Conservation (phyloP, 768 basidiomycete genomes). For the Auriscalpium microsporum region DNA sequence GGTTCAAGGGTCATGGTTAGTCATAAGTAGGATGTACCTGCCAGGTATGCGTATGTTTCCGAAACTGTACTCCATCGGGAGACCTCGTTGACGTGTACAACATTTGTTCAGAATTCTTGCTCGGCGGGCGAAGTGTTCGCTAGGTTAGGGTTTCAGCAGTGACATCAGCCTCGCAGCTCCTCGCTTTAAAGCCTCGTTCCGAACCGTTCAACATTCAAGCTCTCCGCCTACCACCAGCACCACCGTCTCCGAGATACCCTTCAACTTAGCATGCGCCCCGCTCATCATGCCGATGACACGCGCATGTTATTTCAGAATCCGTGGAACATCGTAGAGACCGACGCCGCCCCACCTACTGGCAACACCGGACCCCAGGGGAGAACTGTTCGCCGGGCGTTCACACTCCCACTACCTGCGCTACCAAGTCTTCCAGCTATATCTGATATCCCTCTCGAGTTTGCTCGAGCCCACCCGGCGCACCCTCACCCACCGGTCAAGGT, state of each 20-base stretch:
- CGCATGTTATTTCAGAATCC: slow-evolving; percentile 15
- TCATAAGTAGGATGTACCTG: no score
- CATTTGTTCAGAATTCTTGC: no score
- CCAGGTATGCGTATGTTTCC: no score
- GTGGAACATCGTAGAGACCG: slow-evolving; percentile 1
- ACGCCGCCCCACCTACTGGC: neutral
- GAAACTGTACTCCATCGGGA: no score
- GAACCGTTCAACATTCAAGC: no score
- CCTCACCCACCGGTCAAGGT: slow-evolving; percentile 16
- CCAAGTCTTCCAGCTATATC: neutral
- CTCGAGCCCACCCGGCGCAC: slow-evolving; percentile 8
- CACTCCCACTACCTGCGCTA: slow-evolving; percentile 8
- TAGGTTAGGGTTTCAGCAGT: no score
- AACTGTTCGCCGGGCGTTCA: slow-evolving; percentile 1
- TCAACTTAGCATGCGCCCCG: neutral
- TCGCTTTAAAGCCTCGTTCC: no score
- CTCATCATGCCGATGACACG: slow-evolving; percentile 13
- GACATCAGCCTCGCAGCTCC: no score
- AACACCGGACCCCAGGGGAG: neutral
- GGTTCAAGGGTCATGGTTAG: no score
- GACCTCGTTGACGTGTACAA: no score
- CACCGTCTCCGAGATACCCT: neutral
- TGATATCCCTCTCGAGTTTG: slow-evolving; percentile 4
- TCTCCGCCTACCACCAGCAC: no score
- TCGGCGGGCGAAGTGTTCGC: no score